Conservation (phyloP, 495 filamentous ascomycete species). For the Talaromyces proteolyticus region DNA sequence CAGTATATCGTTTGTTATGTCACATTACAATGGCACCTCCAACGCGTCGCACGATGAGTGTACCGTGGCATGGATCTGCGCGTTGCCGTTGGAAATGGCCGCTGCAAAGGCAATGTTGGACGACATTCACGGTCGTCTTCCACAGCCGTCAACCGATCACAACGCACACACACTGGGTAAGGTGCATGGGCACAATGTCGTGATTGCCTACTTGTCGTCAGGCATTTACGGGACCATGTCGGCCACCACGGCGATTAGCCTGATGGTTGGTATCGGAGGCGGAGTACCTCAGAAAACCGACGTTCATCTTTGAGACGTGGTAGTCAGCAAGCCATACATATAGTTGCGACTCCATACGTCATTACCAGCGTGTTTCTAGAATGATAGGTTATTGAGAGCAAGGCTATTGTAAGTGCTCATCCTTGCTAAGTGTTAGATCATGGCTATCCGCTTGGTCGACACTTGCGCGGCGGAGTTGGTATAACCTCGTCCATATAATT, state of each 20-base stretch:
- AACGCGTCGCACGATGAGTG: constrained; percentile 12
- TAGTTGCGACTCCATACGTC: too few species aligned
- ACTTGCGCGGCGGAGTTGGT: too few species aligned
- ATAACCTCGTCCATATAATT: too few species aligned
- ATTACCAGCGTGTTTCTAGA: too few species aligned
- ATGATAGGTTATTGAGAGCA: too few species aligned
- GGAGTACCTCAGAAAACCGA: constrained; percentile 26
- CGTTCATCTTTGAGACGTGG: constrained; percentile 37
- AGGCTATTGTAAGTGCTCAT: too few species aligned
- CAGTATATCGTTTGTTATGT: background rate
- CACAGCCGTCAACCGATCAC: constrained; percentile 17
- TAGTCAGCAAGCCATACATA: constrained; percentile 36
- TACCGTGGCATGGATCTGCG: constrained; percentile 37
- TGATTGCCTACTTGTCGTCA: constrained; percentile 21
- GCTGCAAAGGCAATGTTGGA: constrained; percentile 15
- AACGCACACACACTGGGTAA: constrained; percentile 28
- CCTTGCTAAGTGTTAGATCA: too few species aligned
- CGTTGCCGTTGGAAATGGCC: constrained; percentile 21
- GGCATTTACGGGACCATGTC: constrained; percentile 15
- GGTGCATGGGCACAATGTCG: constrained; percentile 26
- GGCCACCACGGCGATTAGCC: constrained; percentile 22
- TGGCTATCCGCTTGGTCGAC: too few species aligned
- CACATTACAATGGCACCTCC: background rate
- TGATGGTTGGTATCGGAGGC: constrained; percentile 37
- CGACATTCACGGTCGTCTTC: constrained; percentile 14